Evolutionary conservation across 116 monocot genomes (phyloP), one percentile per base, ranked within the genome.

Genomic region (Posidonia oceanica): DNA sequence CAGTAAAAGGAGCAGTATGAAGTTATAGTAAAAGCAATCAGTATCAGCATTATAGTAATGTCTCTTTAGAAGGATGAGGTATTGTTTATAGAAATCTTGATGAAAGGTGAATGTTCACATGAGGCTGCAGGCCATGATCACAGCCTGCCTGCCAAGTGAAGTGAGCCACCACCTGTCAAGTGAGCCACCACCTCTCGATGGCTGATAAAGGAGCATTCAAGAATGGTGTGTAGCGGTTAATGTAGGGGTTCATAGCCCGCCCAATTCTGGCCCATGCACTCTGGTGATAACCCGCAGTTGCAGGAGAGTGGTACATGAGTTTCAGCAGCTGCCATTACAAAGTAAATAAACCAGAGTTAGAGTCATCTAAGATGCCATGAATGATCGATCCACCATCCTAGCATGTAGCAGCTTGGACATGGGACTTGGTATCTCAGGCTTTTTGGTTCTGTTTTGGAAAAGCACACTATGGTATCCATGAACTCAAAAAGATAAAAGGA

Each of bases 301-400:
- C 82, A 21, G 90, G 94, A 76, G 83, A 78, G 75, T 85, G 90
- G 61, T 87, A 90, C 90, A 94, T 94, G 66, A 90, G 80, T 73
- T 94, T 94, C 85, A 94, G 71, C 36, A 90, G 64, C 94, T 94
- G 93, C 59, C 63, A 71, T 16, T 10, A 52, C 18, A 52, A 52
- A 52, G 22, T 20, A 68, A 48, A 52, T 40, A 21, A 48, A 48
- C 48, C 5, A 52, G 36, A 14, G 41, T 51, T 5, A 11, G 18
- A 18, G 15, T 14, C 5, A 68, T 52, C 39, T 44, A 40, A 44
- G 17, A 3, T 65, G n/a, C 18, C 48, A 52, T 53, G 7, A 68
- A 68, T 53, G 51, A 40, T 65, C 15, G 15, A 41, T 20, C 40
- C 61, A 23, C 23, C 61, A 61, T 36, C 21, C 11, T 61, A 61